Evolutionary conservation across 2,329 filamentous ascomycete species (phyloP).

Genomic region (Rhinocladiella mackenziei): DNA sequence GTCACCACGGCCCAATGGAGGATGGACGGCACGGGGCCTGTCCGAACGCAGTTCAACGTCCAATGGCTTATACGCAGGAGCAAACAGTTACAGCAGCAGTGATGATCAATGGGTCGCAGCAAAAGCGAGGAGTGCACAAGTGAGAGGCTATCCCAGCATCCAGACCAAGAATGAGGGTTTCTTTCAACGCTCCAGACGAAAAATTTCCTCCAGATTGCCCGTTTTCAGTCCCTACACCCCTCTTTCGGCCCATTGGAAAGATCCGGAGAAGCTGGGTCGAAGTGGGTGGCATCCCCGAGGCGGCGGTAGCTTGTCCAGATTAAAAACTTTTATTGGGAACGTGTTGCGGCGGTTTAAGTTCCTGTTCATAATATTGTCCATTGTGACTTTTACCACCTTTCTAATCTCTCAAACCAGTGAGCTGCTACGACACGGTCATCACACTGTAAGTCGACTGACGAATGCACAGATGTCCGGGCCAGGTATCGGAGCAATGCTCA

Average conservation of each 20-base stretch:
- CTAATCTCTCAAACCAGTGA: conserved; percentile 27
- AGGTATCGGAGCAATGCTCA: conserved; percentile 66
- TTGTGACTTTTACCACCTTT: conserved; percentile 24
- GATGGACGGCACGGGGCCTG: conserved; percentile 81
- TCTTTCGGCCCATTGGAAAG: conserved; percentile 52
- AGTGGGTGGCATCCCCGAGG: conserved; percentile 52
- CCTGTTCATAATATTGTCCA: conserved; percentile 50
- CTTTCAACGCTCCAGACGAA: conserved; percentile 78
- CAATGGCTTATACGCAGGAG: conserved; percentile 50
- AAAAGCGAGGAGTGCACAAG: conserved; percentile 69
- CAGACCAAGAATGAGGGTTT: conserved; percentile 79
- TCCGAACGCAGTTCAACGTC: conserved; percentile 66
- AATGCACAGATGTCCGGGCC: conserved; percentile 51
- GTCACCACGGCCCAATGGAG: conserved; percentile 76
- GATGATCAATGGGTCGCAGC: conserved; percentile 76
- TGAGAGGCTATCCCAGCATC: conserved; percentile 73
- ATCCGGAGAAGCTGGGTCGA: conserved; percentile 72
- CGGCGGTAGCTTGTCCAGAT: conserved; percentile 34
- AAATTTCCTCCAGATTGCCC: conserved; percentile 73
- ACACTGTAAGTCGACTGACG: not conserved
- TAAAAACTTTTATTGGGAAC: conserved; percentile 40
- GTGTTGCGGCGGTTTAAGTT: conserved; percentile 62
- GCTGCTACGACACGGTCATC: not conserved
- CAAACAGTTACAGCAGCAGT: conserved; percentile 50
- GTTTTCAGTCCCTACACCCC: conserved; percentile 52